Evolutionary conservation across 176 grass and related monocot genomes (phyloP), one percentile per base, ranked within the genome.

Genomic region (Lolium rigidum): DNA sequence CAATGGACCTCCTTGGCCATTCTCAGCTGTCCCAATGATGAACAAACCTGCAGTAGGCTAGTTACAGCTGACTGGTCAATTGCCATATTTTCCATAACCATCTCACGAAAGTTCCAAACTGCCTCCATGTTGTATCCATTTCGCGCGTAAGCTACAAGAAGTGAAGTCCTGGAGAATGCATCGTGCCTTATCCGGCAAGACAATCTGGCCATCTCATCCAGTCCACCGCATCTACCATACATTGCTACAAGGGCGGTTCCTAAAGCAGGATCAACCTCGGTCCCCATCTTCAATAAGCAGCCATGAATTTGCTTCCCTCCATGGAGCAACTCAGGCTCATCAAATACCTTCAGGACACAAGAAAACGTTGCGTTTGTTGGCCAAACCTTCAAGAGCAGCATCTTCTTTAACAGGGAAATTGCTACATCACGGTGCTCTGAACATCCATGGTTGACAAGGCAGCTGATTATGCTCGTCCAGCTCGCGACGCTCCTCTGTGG

Each of bases 381-480:
- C 86, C 88, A 89, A 66, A 95, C 75, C 67, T 88, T 87, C 25
- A 80, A 63, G 43, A 22, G n/a, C 54, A 92, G 22, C 88, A 92
- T 91, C 84, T 71, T 86, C 84, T 89, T 89, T 55, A 95, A 83
- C 22, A 92, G 22, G 2, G 22, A 0, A 43, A 89, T 78, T 2
- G 81, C 88, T 31, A 76, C 5, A 48, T 91, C 86, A 44, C 54
- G 41, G 77, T 75, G 83, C 20, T 7, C 60, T 35, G 41, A 49
- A 39, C 13, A 63, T 22, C 74, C 65, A 1, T 88, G 28, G 79
- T 90, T 89, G 11, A 90, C 77, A 59, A 95, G 70, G 44, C 83
- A 92, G 56, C 86, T 79, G 54, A 95, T 85, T 65, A 92, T 95
- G 68, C 88, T 87, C 48, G 86, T 95, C 90, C 93, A 95, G 57